A percentile compares a stretch with the other conserved stretches of the same genome.
Evolutionary conservation across 257 asterid genomes (phyloP).

Genomic region (Nicotiana benthamiana): DNA sequence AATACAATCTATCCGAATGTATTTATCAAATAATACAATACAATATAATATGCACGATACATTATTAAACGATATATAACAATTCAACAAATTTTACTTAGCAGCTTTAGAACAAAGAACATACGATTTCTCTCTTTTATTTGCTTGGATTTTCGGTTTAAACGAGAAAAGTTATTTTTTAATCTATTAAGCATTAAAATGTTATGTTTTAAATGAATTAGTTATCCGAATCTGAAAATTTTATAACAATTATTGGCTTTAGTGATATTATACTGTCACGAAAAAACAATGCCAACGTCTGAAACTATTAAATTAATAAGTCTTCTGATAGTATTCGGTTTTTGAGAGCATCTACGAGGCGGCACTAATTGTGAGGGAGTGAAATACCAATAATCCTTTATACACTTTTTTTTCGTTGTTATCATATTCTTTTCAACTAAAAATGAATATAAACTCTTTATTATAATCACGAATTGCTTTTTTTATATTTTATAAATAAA

Average conservation of each 20-base stretch:
- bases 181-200: neutral
- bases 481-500: no score
- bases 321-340: neutral
- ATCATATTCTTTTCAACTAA: neutral
- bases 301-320: neutral
- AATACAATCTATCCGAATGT: no score
- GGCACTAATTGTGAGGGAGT: neutral
- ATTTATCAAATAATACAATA: no score
- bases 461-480: neutral
- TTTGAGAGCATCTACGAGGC: neutral
- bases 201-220: neutral
- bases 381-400: neutral
- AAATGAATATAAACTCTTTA: no score
- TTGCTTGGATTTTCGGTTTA: neutral
- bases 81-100: no score
- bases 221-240: neutral
- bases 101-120: no score
- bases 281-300: neutral
- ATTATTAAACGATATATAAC: no score
- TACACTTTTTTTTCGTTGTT: neutral
- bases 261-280: neutral
- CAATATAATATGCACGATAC: no score
- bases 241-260: neutral
- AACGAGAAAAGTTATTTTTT: neutral
- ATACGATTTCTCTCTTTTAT: neutral